A percentile compares a stretch with the other conserved stretches of the same genome.
Conservation (phyloP, 495 filamentous ascomycete genomes). For the Daldinia caldariorum region DNA sequence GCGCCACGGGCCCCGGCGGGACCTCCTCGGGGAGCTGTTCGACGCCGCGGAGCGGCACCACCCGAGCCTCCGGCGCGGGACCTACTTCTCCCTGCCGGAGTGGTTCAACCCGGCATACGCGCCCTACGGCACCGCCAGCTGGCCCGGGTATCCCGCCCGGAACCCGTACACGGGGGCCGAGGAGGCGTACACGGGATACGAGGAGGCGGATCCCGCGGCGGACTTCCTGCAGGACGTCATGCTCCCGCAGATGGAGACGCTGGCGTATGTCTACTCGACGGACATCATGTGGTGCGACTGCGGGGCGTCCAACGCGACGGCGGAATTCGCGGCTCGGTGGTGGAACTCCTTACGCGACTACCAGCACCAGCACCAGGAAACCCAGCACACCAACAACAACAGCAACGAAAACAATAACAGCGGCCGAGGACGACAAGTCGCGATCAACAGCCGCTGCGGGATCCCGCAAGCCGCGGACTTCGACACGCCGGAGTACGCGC, state of each 20-base stretch:
- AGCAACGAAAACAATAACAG: no score
- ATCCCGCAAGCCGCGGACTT: conserved; percentile 57
- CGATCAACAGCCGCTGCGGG: conserved; percentile 64
- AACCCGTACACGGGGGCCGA: conserved; percentile 61
- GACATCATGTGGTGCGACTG: conserved; percentile 70
- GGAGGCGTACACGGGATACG: conserved; percentile 60
- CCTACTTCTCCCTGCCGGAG: conserved; percentile 65
- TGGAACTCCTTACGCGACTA: conserved; percentile 47
- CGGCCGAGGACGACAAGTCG: no score
- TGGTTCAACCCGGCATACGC: conserved; percentile 66
- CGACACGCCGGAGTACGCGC: conserved; percentile 63
- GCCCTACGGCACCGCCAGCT: conserved; percentile 51
- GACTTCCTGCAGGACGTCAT: conserved; percentile 63
- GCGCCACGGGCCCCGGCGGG: conserved; percentile 55
- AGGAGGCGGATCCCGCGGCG: conserved; percentile 44
- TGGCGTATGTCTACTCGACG: conserved; percentile 56
- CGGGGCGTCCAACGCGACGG: conserved; percentile 61
- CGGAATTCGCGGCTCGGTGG: conserved; percentile 59
- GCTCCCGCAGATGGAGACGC: conserved; percentile 61
- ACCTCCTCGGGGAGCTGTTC: conserved; percentile 61
- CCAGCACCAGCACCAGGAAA: no score
- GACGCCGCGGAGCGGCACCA: conserved; percentile 60
- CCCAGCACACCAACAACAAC: no score
- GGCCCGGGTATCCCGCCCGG: conserved; percentile 50
- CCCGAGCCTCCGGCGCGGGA: conserved; percentile 58